Conservation (phyloP, 2,329 filamentous ascomycete species). For the Beauveria australis region DNA sequence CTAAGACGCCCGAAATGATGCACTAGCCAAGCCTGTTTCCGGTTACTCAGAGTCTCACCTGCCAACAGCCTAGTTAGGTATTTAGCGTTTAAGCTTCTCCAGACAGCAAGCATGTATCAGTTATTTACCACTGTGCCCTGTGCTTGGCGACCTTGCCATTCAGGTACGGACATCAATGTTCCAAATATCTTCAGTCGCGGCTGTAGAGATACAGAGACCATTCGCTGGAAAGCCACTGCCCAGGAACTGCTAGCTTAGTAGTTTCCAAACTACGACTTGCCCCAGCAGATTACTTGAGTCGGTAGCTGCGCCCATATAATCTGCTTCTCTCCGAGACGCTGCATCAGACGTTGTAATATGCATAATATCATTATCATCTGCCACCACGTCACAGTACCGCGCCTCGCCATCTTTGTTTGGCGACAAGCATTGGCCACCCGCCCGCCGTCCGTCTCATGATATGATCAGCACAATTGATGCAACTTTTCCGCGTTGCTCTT, state of each 20-base stretch:
- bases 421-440: background rate
- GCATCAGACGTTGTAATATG: constrained; percentile 1
- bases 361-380: constrained; percentile 6
- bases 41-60: background rate
- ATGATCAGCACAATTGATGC: background rate
- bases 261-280: background rate
- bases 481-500: background rate
- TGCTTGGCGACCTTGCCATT: background rate
- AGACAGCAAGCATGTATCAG: background rate
- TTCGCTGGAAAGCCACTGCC: background rate
- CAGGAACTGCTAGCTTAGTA: background rate
- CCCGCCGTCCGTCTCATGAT: background rate
- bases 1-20: background rate
- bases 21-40: background rate
- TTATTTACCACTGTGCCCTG: background rate
- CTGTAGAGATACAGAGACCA: too few species aligned
- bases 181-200: background rate
- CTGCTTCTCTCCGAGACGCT: background rate
- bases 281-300: background rate
- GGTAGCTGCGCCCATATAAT: background rate
- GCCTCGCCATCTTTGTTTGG: background rate
- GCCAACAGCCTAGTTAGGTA: background rate
- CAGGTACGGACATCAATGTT: too few species aligned
- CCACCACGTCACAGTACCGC: background rate
- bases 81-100: background rate